Evolutionary conservation across 2,329 filamentous ascomycete genomes (phyloP).

Genomic region (Bipolaris zeicola): DNA sequence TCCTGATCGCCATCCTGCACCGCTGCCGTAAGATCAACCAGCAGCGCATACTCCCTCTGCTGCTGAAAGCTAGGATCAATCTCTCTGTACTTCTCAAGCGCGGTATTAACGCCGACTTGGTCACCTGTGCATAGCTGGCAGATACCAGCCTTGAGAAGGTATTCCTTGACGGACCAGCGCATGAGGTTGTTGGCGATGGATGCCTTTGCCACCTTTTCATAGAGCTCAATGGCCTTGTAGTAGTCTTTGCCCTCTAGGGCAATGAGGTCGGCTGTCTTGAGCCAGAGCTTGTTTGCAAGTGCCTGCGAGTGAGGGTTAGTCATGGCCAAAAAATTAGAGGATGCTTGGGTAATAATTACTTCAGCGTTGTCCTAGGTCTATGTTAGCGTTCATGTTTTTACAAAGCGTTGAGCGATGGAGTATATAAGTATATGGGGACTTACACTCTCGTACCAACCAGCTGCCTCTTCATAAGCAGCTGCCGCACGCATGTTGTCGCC

Average conservation of each 20-base stretch:
- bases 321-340: conserved; percentile 18
- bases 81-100: conserved; percentile 81
- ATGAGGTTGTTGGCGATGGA: conserved; percentile 82
- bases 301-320: conserved; percentile 49
- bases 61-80: conserved; percentile 67
- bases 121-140: conserved; percentile 82
- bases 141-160: conserved; percentile 91
- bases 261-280: conserved; percentile 88
- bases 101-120: conserved; percentile 76
- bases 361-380: conserved; percentile 43
- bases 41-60: conserved; percentile 80
- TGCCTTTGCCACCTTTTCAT: conserved; percentile 79
- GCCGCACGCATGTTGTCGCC: conserved; percentile 79
- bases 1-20: conserved; percentile 81
- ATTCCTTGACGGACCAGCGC: conserved; percentile 76
- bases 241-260: conserved; percentile 82
- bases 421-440: conserved; percentile 17
- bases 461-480: conserved; percentile 82
- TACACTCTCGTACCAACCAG: conserved; percentile 77
- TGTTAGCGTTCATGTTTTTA: conserved; percentile 21
- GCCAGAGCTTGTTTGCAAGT: conserved; percentile 88
- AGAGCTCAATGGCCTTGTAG: conserved; percentile 55
- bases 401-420: background rate
- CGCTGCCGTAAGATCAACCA: conserved; percentile 75
- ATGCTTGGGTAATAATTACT: conserved; percentile 24